phyloP scores from a whole-genome alignment of 2,329 filamentous ascomycete species.

The Ophiostoma populinum region DNA sequence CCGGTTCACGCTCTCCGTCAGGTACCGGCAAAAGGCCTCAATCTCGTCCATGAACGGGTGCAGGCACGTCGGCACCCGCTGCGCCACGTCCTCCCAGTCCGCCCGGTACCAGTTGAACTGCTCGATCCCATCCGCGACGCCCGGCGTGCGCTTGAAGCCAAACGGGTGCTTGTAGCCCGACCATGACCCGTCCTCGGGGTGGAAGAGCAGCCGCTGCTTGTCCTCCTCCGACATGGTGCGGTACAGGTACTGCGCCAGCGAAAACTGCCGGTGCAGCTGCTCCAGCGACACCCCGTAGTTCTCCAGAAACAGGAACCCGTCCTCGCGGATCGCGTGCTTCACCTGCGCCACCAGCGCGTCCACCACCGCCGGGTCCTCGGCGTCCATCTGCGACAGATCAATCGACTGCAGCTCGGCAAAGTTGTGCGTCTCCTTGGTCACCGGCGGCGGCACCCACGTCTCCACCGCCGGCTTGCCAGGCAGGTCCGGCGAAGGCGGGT shows the following conservation, averaged over 20 bases:
- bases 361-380: slow-evolving; percentile 23
- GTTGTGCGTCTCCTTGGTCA: slow-evolving; percentile 26
- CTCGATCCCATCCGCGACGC: slow-evolving; percentile 30
- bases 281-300: slow-evolving; percentile 32
- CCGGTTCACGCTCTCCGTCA: slow-evolving; percentile 29
- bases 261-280: slow-evolving; percentile 31
- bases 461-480: slow-evolving; percentile 24
- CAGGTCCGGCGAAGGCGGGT: slow-evolving; percentile 21
- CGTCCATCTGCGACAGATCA: slow-evolving; percentile 26
- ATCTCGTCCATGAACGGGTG: slow-evolving; percentile 33
- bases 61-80: slow-evolving; percentile 27
- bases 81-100: slow-evolving; percentile 23
- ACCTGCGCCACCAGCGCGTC: slow-evolving; percentile 24
- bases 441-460: slow-evolving; percentile 25
- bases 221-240: slow-evolving; percentile 31
- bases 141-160: slow-evolving; percentile 27
- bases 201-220: slow-evolving; percentile 28
- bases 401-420: slow-evolving; percentile 26
- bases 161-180: slow-evolving; percentile 32
- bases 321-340: slow-evolving; percentile 24
- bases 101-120: slow-evolving; percentile 35
- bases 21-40: slow-evolving; percentile 25
- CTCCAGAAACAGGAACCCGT: slow-evolving; percentile 29
- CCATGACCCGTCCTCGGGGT: slow-evolving; percentile 29
- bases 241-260: slow-evolving; percentile 31